Evolutionary conservation across 2,329 filamentous ascomycete species (phyloP).

Genomic region (Nigrograna mackinnonii): DNA sequence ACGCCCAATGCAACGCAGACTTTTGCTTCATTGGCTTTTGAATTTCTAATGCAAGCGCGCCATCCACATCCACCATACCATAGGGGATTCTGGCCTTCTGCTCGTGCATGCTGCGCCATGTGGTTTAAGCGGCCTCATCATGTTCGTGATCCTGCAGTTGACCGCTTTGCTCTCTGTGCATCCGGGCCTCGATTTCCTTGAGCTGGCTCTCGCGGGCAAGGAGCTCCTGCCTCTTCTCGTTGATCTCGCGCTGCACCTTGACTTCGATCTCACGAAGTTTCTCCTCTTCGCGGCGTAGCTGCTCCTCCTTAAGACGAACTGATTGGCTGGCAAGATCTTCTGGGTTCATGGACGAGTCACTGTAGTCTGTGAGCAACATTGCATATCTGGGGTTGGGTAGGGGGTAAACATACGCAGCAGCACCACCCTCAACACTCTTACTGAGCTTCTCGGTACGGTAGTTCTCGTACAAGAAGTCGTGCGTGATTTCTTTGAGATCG

Average conservation of each 20-base stretch:
- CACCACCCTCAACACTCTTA: conserved; percentile 95
- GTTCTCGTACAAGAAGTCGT: conserved; percentile 99
- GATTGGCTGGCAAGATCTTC: conserved; percentile 97
- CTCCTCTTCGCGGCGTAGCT: conserved; percentile 98
- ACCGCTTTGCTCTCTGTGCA: conserved; percentile 79
- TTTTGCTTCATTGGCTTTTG: conserved; percentile 22
- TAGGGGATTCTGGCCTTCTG: conserved; percentile 5
- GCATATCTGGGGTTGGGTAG: not conserved
- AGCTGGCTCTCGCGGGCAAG: conserved; percentile 97
- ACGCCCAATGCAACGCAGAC: conserved; percentile 34
- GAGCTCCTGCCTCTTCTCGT: conserved; percentile 99
- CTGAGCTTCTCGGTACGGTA: conserved; percentile 99
- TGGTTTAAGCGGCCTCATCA: conserved; percentile 32
- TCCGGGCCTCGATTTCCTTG: conserved; percentile 96
- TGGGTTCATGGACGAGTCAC: conserved; percentile 92
- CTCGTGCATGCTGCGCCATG: not conserved
- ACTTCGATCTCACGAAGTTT: conserved; percentile 99
- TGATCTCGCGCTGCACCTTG: conserved; percentile 99
- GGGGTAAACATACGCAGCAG: conserved; percentile 72
- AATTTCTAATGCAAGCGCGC: conserved; percentile 29
- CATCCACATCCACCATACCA: conserved; percentile 19
- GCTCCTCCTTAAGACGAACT: conserved; percentile 98
- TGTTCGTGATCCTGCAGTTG: conserved; percentile 34
- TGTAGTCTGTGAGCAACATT: conserved; percentile 31
- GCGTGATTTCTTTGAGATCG: conserved; percentile 98